phyloP scores from a whole-genome alignment of 2,329 filamentous ascomycete genomes.

The Botryosphaeria dothidea region DNA sequence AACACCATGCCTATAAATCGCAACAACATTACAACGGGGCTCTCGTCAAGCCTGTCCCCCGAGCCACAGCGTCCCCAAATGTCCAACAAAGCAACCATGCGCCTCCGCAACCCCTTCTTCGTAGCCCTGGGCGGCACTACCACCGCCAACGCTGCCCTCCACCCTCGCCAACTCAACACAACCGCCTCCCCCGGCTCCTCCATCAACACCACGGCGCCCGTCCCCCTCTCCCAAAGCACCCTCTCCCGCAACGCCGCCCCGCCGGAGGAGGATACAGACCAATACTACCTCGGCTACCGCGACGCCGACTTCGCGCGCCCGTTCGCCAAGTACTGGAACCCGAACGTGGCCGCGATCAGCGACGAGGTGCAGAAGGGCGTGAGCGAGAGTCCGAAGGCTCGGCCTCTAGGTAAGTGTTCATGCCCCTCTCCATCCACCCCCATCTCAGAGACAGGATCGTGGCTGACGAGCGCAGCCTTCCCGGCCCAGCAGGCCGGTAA shows the following conservation, averaged over 20 bases:
- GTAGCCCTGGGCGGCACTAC: not conserved
- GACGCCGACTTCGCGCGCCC: slow-evolving; percentile 1
- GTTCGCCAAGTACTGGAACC: slow-evolving; percentile 6
- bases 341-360: not conserved
- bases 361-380: slow-evolving; percentile 3
- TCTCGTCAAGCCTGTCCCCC: not conserved
- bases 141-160: not conserved
- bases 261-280: not conserved
- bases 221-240: not conserved
- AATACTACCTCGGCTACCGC: slow-evolving; percentile 13
- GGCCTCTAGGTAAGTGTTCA: not conserved
- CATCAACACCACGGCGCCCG: not conserved
- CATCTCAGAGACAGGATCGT: not conserved
- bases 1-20: not conserved
- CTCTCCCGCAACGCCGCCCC: not conserved
- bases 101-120: not conserved
- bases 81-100: not conserved
- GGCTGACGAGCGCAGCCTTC: not conserved
- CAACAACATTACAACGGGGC: not conserved
- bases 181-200: not conserved
- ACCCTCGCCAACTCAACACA: not conserved
- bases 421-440: not conserved
- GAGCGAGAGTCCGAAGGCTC: not conserved
- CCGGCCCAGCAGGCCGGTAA: not conserved
- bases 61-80: too few relatives aligned